Conservation (phyloP, 1,139 yeast species). For the Taphrina betulina region DNA sequence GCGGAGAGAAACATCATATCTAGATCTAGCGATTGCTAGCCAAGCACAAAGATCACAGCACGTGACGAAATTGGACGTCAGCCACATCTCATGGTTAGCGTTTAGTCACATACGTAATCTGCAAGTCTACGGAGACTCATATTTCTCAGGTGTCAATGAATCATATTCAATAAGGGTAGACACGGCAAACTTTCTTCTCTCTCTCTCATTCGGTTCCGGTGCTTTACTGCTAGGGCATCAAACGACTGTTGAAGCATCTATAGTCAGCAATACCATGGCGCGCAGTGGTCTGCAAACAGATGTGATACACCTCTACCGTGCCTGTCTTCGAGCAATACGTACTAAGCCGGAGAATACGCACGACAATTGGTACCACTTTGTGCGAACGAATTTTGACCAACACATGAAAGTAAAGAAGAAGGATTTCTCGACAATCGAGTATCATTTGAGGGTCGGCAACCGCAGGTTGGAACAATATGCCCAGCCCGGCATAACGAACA, state of each 20-base stretch:
- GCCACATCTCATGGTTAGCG: no score
- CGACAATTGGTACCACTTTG: conserved; percentile 44
- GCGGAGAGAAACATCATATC: no score
- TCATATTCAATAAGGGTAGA: no score
- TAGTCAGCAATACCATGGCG: no score
- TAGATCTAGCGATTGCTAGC: neutral
- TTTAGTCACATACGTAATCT: no score
- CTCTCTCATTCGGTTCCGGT: no score
- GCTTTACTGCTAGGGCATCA: no score
- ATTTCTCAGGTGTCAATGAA: no score
- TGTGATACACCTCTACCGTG: conserved; percentile 44
- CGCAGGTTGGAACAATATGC: conserved; percentile 71
- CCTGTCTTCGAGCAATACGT: conserved; percentile 44
- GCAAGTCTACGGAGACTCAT: no score
- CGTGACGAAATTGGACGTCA: no score
- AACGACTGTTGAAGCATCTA: no score
- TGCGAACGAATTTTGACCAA: conserved; percentile 62
- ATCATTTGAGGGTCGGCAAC: conserved; percentile 71
- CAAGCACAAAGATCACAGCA: neutral
- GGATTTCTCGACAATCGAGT: conserved; percentile 83
- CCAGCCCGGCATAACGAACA: conserved; percentile 39
- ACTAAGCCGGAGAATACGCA: conserved; percentile 43
- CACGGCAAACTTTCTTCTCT: no score
- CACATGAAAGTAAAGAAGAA: conserved; percentile 62
- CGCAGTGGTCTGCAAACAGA: conserved; percentile 29